phyloP scores from a whole-genome alignment of 179 eudicot species.

The Actinidia arguta region DNA sequence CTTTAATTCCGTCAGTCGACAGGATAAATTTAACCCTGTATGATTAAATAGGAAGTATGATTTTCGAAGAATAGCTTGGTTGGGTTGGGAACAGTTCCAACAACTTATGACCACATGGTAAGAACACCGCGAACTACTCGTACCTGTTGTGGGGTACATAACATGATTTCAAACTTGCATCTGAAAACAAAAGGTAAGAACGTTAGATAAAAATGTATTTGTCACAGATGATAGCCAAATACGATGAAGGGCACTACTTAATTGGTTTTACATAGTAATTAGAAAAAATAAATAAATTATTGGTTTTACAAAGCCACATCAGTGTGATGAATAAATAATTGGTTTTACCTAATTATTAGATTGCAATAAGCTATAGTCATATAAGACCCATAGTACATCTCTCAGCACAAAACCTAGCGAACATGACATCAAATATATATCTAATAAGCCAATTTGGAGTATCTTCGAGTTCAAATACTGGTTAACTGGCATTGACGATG shows the following conservation, averaged over 20 bases:
- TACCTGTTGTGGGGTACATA: background rate
- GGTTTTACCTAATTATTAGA: background rate
- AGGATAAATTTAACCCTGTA: background rate
- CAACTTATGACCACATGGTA: background rate
- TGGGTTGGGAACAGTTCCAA: background rate
- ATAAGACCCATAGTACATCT: background rate
- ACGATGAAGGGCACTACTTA: background rate
- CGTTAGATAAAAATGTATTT: background rate
- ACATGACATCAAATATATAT: background rate
- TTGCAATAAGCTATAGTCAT: background rate
- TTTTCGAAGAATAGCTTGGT: background rate
- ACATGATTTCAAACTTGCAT: background rate
- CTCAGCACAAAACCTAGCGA: background rate
- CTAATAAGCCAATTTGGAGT: background rate
- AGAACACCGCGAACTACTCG: background rate
- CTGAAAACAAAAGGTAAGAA: background rate
- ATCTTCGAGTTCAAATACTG: background rate
- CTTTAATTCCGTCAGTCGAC: background rate
- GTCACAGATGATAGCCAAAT: background rate
- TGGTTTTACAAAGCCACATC: background rate
- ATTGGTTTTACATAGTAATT: background rate
- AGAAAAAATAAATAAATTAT: background rate
- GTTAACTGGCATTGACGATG: background rate
- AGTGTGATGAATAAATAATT: no score
- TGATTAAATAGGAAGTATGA: background rate